phyloP scores from a whole-genome alignment of 768 basidiomycete genomes.

The Phaeolepiota aurea region DNA sequence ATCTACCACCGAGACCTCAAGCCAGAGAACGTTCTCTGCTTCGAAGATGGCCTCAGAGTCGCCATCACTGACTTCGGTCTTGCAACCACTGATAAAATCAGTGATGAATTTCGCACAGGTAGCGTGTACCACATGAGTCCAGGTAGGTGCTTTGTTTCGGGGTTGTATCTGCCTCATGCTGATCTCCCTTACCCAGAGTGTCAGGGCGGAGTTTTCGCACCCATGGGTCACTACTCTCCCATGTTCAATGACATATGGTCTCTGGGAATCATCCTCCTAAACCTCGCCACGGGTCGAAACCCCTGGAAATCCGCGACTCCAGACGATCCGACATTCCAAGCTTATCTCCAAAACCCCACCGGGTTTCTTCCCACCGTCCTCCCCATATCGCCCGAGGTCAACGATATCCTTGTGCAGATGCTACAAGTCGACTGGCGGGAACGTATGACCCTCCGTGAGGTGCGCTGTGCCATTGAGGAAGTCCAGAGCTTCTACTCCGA shows the following conservation, averaged over 20 bases:
- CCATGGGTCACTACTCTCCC: conserved; percentile 74
- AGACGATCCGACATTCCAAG: conserved; percentile 88
- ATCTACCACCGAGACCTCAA: conserved; percentile 98
- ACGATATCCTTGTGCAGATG: conserved; percentile 70
- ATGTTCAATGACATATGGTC: conserved; percentile 95
- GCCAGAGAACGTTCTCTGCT: conserved; percentile 93
- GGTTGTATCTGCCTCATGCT: background rate
- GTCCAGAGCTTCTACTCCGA: conserved; percentile 61
- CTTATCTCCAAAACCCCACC: conserved; percentile 73
- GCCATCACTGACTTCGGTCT: conserved; percentile 96
- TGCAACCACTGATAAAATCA: conserved; percentile 81
- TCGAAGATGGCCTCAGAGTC: conserved; percentile 71
- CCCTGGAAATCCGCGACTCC: conserved; percentile 94
- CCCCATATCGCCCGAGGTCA: conserved; percentile 71
- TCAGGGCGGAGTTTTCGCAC: conserved; percentile 75
- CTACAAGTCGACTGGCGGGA: conserved; percentile 49
- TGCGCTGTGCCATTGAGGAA: conserved; percentile 45
- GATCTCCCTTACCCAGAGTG: conserved; percentile 51
- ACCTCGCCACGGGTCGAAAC: conserved; percentile 93
- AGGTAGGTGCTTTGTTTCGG: conserved; percentile 35
- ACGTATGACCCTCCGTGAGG: conserved; percentile 37
- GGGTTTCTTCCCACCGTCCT: conserved; percentile 84
- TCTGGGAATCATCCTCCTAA: conserved; percentile 92
- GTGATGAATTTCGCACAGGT: conserved; percentile 90
- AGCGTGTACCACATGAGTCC: conserved; percentile 98